These are phyloP conservation scores for Colletotrichum sp. DNA, from an alignment of 2,329 filamentous ascomycete species.

Conservation along the genomic window DNA sequence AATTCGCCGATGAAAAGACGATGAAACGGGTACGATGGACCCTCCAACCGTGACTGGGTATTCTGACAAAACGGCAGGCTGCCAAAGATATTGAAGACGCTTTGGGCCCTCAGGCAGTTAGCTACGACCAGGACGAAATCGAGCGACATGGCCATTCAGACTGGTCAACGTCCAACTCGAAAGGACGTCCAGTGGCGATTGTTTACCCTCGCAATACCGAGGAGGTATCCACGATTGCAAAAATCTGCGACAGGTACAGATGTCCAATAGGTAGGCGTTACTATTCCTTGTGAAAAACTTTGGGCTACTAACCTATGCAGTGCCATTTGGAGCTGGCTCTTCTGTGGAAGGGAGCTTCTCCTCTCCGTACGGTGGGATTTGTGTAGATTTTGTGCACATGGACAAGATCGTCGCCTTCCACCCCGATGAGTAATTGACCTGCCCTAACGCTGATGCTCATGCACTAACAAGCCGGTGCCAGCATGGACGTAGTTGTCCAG, in stretches of 20 bases:
- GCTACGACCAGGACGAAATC: slow-evolving; percentile 68
- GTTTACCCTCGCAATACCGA: slow-evolving; percentile 69
- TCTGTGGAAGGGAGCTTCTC: slow-evolving; percentile 76
- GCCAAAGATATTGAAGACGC: neutral
- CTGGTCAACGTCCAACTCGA: slow-evolving; percentile 72
- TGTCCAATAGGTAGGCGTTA: slow-evolving; percentile 63
- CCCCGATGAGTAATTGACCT: slow-evolving; percentile 53
- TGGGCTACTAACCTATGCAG: neutral
- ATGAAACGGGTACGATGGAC: neutral
- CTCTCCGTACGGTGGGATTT: slow-evolving; percentile 70
- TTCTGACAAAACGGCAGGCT: neutral
- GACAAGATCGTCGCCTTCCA: slow-evolving; percentile 68
- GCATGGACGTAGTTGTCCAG: slow-evolving; percentile 74
- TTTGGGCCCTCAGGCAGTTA: slow-evolving; percentile 65
- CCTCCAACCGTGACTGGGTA: neutral
- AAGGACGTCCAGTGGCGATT: slow-evolving; percentile 67
- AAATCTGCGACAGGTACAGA: slow-evolving; percentile 64
- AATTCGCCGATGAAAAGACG: neutral
- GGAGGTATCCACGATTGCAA: slow-evolving; percentile 68
- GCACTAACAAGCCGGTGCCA: neutral
- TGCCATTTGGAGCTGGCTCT: slow-evolving; percentile 76
- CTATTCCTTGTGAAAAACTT: neutral
- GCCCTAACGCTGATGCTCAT: fast-evolving
- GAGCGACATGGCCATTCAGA: slow-evolving; percentile 71
- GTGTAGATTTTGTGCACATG: slow-evolving; percentile 74